Evolutionary conservation across 169 alveolate species (phyloP).

Genomic region (Plasmodium yoelii): DNA sequence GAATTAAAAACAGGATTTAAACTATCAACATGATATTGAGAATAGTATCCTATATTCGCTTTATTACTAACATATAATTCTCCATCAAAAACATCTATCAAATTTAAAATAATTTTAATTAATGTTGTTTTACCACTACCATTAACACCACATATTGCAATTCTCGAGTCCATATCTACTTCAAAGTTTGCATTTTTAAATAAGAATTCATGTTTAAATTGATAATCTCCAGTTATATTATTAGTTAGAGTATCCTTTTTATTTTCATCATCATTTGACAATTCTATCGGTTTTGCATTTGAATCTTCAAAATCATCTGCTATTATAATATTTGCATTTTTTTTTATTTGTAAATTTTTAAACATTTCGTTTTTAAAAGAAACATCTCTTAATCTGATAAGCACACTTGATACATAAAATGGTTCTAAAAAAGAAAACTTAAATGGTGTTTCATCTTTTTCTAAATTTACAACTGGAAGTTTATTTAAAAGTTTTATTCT

Average conservation of each 20-base stretch:
- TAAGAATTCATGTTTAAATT: constrained; percentile 77
- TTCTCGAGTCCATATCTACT: constrained; percentile 89
- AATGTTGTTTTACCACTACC: constrained; percentile 98
- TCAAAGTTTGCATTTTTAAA: constrained; percentile 78
- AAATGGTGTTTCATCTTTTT: constrained; percentile 96
- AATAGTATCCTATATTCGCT: constrained; percentile 94
- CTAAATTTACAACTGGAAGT: constrained; percentile 95
- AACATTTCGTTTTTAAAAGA: constrained; percentile 78
- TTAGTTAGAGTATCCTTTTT: constrained; percentile 8
- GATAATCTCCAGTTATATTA: constrained; percentile 20
- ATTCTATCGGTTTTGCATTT: constrained; percentile 14
- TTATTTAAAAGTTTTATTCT: constrained; percentile 94
- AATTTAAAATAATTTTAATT: constrained; percentile 92
- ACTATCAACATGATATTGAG: constrained; percentile 96
- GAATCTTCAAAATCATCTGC: constrained; percentile 46
- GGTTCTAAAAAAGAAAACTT: constrained; percentile 93
- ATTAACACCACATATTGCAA: constrained; percentile 98
- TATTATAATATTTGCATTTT: constrained; percentile 45
- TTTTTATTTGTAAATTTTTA: constrained; percentile 56
- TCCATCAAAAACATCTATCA: constrained; percentile 91
- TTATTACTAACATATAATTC: constrained; percentile 92
- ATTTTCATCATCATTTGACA: background rate
- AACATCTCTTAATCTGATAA: constrained; percentile 83
- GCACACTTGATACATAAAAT: constrained; percentile 90
- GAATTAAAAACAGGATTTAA: constrained; percentile 95